Percentiles rank a stretch among this genome's conserved stretches.
Evolutionary conservation across 179 eudicot species (phyloP).

Genomic region (Vitellaria paradoxa): DNA sequence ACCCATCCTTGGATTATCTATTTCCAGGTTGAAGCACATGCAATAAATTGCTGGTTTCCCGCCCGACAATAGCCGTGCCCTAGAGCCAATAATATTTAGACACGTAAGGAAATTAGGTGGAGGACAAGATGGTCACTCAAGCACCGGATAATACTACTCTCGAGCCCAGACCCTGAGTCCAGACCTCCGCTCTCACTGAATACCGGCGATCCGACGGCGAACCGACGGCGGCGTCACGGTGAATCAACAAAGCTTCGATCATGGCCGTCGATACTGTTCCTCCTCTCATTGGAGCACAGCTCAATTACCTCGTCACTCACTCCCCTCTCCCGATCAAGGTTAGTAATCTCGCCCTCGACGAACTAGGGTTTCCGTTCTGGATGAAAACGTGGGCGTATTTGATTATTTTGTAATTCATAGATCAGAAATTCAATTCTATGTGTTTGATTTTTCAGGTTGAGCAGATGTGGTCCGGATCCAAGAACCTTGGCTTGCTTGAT

Average conservation of each 20-base stretch:
- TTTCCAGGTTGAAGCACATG: no score
- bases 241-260: neutral
- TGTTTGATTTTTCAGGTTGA: slow-evolving; percentile 56
- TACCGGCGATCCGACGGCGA: neutral
- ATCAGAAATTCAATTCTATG: neutral
- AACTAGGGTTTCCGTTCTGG: slow-evolving; percentile 18
- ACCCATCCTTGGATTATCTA: neutral
- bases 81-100: no score
- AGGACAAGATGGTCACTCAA: neutral
- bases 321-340: slow-evolving; percentile 72
- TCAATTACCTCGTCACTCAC: slow-evolving; percentile 62
- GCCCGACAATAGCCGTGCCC: no score
- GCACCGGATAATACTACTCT: neutral
- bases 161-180: no score
- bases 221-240: neutral
- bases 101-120: no score
- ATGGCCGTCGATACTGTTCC: slow-evolving; percentile 79
- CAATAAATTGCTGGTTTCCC: no score
- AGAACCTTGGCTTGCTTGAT: slow-evolving; percentile 53
- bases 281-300: slow-evolving; percentile 72
- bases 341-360: slow-evolving; percentile 15
- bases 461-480: slow-evolving; percentile 88
- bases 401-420: slow-evolving; percentile 5
- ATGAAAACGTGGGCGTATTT: no score
- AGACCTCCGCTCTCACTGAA: neutral